Evolutionary conservation across 2,329 filamentous ascomycete species (phyloP), one percentile per base, ranked within the genome.

Genomic region (Lecanicillium sp.): DNA sequence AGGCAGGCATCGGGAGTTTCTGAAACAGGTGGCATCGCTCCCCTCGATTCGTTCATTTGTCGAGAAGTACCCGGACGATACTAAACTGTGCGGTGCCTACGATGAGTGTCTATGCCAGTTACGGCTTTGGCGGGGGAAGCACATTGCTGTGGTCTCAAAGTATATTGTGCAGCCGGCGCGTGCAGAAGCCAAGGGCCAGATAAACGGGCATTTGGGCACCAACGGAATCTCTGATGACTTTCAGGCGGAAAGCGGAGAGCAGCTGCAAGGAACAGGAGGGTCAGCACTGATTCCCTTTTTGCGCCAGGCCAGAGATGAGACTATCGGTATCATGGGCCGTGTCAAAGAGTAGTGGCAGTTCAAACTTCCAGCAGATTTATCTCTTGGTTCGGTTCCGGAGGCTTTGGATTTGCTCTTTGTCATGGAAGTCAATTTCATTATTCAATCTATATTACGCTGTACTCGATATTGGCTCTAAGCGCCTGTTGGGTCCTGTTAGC

Each of bases 291-390:
- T 48, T 13, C 44, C 46, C n/a, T 46, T 48, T 36, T 41, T 52
- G 36, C 4, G 38, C 25, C 28, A 51, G 50, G 35, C 60, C 60
- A 46, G 43, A 60, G 5, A 35, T 30, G 34, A 54, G 58, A 48
- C 63, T 65, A 9, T 11, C 4, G 41, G 66, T 62, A 20, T 53
- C 47, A n/a, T n/a, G 33, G 48, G 22, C 22, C 6, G 22, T 6
- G 11, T 6, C 22, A 25, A 25, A 25, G n/a, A n/a, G n/a, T n/a
- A n/a, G n/a, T n/a, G n/a, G n/a, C n/a, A n/a, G n/a, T n/a, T n/a
- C n/a, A n/a, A n/a, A n/a, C n/a, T n/a, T n/a, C n/a, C n/a, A n/a
- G n/a, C n/a, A n/a, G n/a, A n/a, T n/a, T n/a, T n/a, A n/a, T n/a
- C n/a, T n/a, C n/a, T n/a, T n/a, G n/a, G n/a, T n/a, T n/a, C n/a